Percentiles rank a stretch among this genome's conserved stretches.
phyloP scores from a whole-genome alignment of 345 rosid genomes.

The Populus alba region DNA sequence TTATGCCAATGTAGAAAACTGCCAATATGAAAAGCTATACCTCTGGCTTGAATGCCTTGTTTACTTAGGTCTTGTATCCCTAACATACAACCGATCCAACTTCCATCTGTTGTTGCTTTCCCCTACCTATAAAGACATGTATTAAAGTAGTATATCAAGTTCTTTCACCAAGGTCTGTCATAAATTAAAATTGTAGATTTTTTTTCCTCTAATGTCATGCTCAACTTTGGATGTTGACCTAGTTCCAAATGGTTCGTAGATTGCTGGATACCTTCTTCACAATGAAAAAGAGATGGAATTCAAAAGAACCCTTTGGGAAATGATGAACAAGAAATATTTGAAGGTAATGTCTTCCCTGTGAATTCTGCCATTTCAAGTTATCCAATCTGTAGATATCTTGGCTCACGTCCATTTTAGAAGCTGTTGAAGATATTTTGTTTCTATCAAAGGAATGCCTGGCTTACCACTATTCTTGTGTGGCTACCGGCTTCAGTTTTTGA shows the following conservation, averaged over 20 bases:
- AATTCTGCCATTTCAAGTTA: not conserved
- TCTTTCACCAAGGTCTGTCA: not conserved
- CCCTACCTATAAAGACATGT: no score
- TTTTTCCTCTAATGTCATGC: not conserved
- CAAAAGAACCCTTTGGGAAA: conserved; percentile 32
- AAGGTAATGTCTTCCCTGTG: conserved; percentile 19
- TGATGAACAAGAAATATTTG: conserved; percentile 25
- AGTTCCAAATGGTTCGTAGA: conserved; percentile 15
- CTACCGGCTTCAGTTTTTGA: not conserved
- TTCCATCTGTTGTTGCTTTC: no score
- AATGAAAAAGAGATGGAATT: conserved; percentile 10
- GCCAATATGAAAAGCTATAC: no score
- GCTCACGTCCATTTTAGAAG: not conserved
- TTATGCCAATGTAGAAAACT: no score
- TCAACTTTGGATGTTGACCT: not conserved
- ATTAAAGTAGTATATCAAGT: no score
- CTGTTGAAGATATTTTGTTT: not conserved
- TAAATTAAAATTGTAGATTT: not conserved
- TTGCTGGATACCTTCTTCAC: conserved; percentile 16
- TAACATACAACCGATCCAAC: no score
- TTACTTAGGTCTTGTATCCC: no score
- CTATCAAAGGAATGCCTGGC: not conserved
- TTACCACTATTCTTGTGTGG: not conserved
- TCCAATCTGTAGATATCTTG: not conserved
- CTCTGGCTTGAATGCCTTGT: no score